Conservation (phyloP, 768 basidiomycete species). For the Xerocomus spinulosus region DNA sequence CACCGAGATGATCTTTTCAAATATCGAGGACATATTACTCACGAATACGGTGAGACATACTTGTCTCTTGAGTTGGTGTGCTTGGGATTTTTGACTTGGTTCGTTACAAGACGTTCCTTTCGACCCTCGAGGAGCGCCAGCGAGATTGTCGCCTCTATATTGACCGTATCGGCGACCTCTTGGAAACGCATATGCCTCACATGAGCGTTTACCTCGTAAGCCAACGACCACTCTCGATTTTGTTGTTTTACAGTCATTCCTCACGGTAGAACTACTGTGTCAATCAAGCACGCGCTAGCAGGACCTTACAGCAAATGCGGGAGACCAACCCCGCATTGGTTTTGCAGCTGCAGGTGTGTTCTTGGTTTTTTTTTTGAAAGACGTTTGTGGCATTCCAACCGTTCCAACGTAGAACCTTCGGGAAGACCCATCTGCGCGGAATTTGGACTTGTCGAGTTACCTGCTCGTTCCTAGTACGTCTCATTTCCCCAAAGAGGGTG, state of each 20-base stretch:
- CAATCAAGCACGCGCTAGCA: slow-evolving; percentile 77
- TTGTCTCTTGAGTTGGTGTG: background rate
- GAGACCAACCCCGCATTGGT: slow-evolving; percentile 63
- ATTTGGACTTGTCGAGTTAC: slow-evolving; percentile 86
- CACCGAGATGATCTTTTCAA: slow-evolving; percentile 81
- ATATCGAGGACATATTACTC: slow-evolving; percentile 88
- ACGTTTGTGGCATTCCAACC: background rate
- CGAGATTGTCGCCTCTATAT: slow-evolving; percentile 89
- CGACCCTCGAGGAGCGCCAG: slow-evolving; percentile 86
- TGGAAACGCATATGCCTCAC: slow-evolving; percentile 67
- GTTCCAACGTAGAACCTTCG: slow-evolving; percentile 53
- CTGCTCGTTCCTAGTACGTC: slow-evolving; percentile 82
- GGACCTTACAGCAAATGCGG: slow-evolving; percentile 68
- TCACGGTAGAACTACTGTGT: slow-evolving; percentile 74
- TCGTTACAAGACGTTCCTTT: slow-evolving; percentile 63
- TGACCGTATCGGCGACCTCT: slow-evolving; percentile 81
- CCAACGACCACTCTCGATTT: background rate
- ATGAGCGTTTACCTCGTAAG: slow-evolving; percentile 79
- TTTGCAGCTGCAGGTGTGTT: slow-evolving; percentile 57
- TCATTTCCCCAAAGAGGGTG: background rate
- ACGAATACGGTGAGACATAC: slow-evolving; percentile 66
- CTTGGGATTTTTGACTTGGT: background rate
- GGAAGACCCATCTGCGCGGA: slow-evolving; percentile 72
- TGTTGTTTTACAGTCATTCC: background rate
- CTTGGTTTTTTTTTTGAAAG: slow-evolving; percentile 3